A percentile compares a stretch with the other conserved stretches of the same genome.
These are phyloP conservation scores for Amanita pallidorosea DNA, from an alignment of 768 basidiomycete species.

Conservation along the genomic window DNA sequence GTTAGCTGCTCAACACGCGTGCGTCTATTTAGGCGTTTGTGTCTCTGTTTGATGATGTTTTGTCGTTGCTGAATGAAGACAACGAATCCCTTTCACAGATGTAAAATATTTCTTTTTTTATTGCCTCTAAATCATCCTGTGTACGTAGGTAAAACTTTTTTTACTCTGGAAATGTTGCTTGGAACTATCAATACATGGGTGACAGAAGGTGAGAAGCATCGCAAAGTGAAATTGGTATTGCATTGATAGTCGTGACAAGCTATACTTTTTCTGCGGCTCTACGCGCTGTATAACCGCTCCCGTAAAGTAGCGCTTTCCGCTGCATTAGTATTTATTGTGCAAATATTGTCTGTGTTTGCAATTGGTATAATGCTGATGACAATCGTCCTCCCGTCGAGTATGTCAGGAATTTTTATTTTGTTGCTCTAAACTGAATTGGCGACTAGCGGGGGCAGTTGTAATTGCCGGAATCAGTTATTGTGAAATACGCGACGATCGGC, in stretches of 20 bases:
- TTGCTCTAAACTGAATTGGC: no score
- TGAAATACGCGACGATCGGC: no score
- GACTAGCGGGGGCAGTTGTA: no score
- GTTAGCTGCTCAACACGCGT: neutral
- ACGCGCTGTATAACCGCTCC: neutral
- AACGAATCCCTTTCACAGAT: neutral
- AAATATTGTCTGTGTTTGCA: no score
- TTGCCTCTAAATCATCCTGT: neutral
- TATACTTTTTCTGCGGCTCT: neutral
- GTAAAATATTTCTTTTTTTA: neutral
- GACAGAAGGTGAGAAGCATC: neutral
- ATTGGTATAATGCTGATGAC: no score
- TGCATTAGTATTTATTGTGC: no score
- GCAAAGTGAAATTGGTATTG: neutral
- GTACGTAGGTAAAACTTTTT: neutral
- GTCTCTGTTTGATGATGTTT: no score
- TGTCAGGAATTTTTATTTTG: no score
- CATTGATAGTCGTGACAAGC: neutral
- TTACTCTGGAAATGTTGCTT: neutral
- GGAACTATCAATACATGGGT: neutral
- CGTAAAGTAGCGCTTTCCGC: neutral
- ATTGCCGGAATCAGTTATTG: no score
- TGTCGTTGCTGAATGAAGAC: no score
- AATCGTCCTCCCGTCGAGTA: no score
- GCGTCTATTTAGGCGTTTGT: neutral